phyloP scores from a whole-genome alignment of 2,329 filamentous ascomycete genomes.

The Talaromyces amestolkiae region DNA sequence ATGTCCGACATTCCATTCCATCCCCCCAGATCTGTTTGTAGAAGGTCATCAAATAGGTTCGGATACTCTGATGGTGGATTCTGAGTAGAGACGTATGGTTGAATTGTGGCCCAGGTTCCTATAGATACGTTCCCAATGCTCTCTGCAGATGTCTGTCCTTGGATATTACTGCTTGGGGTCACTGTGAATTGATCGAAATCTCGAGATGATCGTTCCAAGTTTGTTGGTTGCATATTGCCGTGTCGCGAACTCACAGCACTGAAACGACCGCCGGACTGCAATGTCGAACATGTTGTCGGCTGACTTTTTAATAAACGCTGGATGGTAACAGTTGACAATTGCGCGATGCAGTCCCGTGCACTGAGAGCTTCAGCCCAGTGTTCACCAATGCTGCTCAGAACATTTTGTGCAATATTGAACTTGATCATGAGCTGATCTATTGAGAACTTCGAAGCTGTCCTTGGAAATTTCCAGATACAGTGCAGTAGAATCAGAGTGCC shows the following conservation, averaged over 20 bases:
- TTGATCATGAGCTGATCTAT: constrained; percentile 44
- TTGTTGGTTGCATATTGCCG: background rate
- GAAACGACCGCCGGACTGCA: constrained; percentile 9
- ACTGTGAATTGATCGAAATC: background rate
- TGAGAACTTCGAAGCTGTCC: constrained; percentile 38
- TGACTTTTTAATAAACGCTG: constrained; percentile 25
- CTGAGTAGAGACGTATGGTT: background rate
- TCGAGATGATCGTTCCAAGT: background rate
- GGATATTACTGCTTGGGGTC: background rate
- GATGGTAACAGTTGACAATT: constrained; percentile 29
- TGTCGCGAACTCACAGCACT: constrained; percentile 18
- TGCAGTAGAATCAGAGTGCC: constrained; percentile 53
- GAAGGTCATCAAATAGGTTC: constrained; percentile 26
- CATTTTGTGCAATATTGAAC: constrained; percentile 44
- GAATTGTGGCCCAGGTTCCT: constrained; percentile 17
- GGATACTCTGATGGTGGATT: constrained; percentile 19
- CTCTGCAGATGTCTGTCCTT: background rate
- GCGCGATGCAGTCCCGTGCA: constrained; percentile 32
- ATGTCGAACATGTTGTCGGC: constrained; percentile 20
- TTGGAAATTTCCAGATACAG: constrained; percentile 49
- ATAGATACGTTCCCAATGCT: background rate
- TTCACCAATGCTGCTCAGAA: constrained; percentile 53
- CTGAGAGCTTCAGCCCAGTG: constrained; percentile 51
- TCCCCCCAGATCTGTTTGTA: constrained; percentile 27
- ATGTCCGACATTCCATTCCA: constrained; percentile 29